Base-by-base conservation (phyloP, 1,284 basidiomycete species). In the Irpex lacteus region DNA sequence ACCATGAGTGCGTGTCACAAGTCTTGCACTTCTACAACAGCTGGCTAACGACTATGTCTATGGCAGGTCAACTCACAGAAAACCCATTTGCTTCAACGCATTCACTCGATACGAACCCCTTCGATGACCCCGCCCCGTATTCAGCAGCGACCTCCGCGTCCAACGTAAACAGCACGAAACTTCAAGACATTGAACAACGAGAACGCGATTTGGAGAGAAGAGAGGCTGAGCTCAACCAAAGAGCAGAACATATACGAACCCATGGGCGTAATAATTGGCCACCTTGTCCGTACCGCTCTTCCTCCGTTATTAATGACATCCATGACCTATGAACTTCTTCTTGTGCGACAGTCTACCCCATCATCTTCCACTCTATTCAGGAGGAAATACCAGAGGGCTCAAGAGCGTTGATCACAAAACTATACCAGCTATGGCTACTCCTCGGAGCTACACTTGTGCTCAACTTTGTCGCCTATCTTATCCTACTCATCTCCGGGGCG, bases 201-300 rank as follows among this genome's bases (percentile, higher is more conserved):
- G 95, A 96, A 77, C 82, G 81, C 58, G 93, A 96, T 70, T 81
- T 96, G n/a, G 87, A 89, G 71, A 81, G 87, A 66, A 81, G 94
- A 68, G 94, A 95, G 74, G 77, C 81, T 37, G 90, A 94, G 65
- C 81, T 95, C 61, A 82, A 76, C 65, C 79, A 83, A 69, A 86
- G 84, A 71, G 81, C 86, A 18, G 90, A 94, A 53, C 83, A 92
- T 71, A 87, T 96, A 66, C 84, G 91, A 70, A 84, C 80, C 65
- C 87, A 92, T 73, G 95, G 95, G 49, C 86, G 89, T 68, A 96
- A 92, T 75, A 97, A 97, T 76, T 97, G 92, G 89, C 95, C 95
- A 19, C 87, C 87, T 19, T 95, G 92, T 92, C 67, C 70, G 88
- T 81, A 44, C 65, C 55, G 63, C 59, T 26, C 52, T 63, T 54